Percentiles rank a stretch among this genome's conserved stretches.
Evolutionary conservation across 2,329 filamentous ascomycete species (phyloP).

Genomic region (Fusarium secorum): DNA sequence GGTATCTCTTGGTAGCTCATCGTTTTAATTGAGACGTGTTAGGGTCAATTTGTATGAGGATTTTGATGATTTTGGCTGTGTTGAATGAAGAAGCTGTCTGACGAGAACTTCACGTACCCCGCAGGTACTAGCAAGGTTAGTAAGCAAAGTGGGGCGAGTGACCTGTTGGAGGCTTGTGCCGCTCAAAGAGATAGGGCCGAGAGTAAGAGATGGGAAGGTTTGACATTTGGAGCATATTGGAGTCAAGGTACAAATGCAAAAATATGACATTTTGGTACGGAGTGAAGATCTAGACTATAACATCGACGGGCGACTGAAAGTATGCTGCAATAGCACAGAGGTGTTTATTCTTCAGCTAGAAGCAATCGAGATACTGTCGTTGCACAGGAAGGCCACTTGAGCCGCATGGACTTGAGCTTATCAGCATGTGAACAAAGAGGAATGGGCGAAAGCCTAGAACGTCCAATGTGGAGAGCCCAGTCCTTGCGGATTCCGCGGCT

Average conservation of each 20-base stretch:
- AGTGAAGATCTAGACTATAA: not conserved
- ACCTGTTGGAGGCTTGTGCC: too few relatives aligned
- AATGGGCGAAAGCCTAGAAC: slow-evolving; percentile 23
- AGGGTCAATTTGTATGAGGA: too few relatives aligned
- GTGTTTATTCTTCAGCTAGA: not conserved
- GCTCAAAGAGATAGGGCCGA: slow-evolving; percentile 1
- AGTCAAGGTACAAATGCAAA: slow-evolving; percentile 24
- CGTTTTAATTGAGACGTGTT: too few relatives aligned
- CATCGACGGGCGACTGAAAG: not conserved
- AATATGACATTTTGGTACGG: slow-evolving; percentile 8
- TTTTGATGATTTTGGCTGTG: too few relatives aligned
- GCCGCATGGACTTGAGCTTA: slow-evolving; percentile 17
- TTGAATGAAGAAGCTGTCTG: too few relatives aligned
- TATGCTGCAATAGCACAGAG: not conserved
- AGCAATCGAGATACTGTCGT: not conserved
- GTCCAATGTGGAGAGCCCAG: slow-evolving; percentile 21
- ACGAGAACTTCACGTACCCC: too few relatives aligned
- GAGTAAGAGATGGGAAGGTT: slow-evolving; percentile 16
- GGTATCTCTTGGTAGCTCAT: too few relatives aligned
- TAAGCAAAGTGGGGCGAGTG: too few relatives aligned
- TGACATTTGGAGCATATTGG: slow-evolving; percentile 27
- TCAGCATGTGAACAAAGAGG: slow-evolving; percentile 25
- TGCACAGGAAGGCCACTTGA: slow-evolving; percentile 2
- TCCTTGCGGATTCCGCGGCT: slow-evolving; percentile 16
- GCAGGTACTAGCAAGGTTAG: too few relatives aligned